Percentiles rank a stretch among this genome's conserved stretches.
These are phyloP conservation scores for Raphanus sativus DNA, from an alignment of 345 rosid species.

Conservation along the genomic window DNA sequence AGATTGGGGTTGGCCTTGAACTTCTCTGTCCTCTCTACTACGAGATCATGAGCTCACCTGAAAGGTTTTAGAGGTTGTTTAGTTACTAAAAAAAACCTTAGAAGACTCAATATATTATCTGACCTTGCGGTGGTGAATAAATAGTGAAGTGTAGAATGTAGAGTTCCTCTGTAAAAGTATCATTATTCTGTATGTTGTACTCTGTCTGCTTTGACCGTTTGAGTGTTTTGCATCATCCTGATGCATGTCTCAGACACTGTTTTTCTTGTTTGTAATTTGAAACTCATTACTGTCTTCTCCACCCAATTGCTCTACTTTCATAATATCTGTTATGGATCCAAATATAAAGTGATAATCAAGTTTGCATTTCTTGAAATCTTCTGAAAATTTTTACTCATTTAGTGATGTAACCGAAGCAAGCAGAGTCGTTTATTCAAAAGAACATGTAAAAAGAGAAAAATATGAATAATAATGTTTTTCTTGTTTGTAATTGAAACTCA, in stretches of 20 bases:
- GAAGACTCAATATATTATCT: not conserved
- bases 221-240: constrained; percentile 11
- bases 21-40: constrained; percentile 74
- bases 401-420: constrained; percentile 9
- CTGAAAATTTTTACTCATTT: constrained; percentile 19
- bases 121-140: constrained; percentile 26
- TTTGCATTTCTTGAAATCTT: constrained; percentile 27
- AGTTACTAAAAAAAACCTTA: not conserved
- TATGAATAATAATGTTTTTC: constrained; percentile 16
- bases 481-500: constrained; percentile 19
- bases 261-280: constrained; percentile 12
- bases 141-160: constrained; percentile 22
- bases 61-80: constrained; percentile 46
- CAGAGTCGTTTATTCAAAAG: constrained; percentile 15
- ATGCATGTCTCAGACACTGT: not conserved
- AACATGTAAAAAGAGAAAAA: constrained; percentile 13
- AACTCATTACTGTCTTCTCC: not conserved
- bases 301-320: not conserved
- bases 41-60: constrained; percentile 70
- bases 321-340: not conserved
- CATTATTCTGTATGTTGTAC: constrained; percentile 27
- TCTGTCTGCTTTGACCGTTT: constrained; percentile 19
- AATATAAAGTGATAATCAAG: not conserved
- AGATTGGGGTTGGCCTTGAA: constrained; percentile 75
- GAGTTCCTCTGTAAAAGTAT: constrained; percentile 13